Percentiles rank a stretch among this genome's conserved stretches.
phyloP scores from a whole-genome alignment of 78 protist species.

The Diacronema lutheri region DNA sequence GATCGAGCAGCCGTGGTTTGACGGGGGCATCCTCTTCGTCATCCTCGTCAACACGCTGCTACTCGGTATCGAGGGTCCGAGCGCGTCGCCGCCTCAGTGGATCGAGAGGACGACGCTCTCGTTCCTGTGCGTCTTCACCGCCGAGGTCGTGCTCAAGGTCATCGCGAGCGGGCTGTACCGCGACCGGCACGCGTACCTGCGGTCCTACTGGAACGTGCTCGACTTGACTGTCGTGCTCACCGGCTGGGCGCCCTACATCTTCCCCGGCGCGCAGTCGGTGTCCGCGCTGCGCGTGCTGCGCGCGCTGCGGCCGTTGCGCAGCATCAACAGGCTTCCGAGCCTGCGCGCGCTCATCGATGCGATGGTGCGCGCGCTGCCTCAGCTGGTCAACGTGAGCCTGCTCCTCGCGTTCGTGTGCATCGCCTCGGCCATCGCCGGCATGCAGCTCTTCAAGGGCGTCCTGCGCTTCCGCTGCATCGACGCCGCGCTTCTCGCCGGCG shows the following conservation, averaged over 20 bases:
- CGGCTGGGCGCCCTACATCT: neutral
- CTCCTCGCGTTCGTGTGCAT: conserved; percentile 24
- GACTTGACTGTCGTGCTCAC: neutral
- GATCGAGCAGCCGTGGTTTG: conserved; percentile 3
- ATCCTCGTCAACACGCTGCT: conserved; percentile 30
- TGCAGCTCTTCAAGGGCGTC: conserved; percentile 12
- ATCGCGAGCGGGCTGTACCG: conserved; percentile 2
- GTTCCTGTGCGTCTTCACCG: neutral
- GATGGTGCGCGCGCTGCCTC: conserved; percentile 25
- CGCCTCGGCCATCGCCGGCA: conserved; percentile 49
- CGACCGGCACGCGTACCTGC: neutral
- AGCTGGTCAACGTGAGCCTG: conserved; percentile 31
- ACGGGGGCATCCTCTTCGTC: conserved; percentile 4
- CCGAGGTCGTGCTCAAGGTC: conserved; percentile 9
- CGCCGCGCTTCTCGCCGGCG: neutral
- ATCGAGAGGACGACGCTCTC: neutral
- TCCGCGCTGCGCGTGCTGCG: conserved; percentile 17
- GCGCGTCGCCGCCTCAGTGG: neutral
- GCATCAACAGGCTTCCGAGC: conserved; percentile 15
- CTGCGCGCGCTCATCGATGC: conserved; percentile 16
- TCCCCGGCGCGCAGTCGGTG: neutral
- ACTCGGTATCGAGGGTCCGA: neutral
- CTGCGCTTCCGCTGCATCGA: neutral
- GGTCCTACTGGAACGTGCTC: conserved; percentile 11
- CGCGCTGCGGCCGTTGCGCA: conserved; percentile 64